Base-by-base conservation (phyloP, 2,329 filamentous ascomycete species). In the Penicillium sp. region DNA sequence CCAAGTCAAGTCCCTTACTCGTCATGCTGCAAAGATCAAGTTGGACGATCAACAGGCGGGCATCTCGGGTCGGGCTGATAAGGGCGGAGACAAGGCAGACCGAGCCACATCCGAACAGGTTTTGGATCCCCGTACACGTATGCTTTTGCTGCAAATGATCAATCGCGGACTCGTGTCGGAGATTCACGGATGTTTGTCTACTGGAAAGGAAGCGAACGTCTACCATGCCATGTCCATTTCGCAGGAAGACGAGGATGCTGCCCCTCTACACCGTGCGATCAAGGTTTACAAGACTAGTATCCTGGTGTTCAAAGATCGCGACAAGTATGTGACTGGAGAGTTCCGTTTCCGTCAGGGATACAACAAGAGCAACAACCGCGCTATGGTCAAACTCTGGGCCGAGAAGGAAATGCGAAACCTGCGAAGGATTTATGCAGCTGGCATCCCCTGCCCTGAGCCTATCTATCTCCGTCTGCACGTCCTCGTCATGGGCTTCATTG, bases 251-350 rank as follows among this genome's bases (percentile, higher is more conserved):
- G 75, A 81, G 7, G 78, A 79, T 36, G 73, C 75, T 16, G 64
- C 70, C 2, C 76, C 80, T 18, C 76, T 86, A 0, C 90, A 96
- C 67, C 85, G 91, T 45, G 94, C 94, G 11, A 91, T 97, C 79
- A 99, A 99, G 77, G 90, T 99, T 47, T 99, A 99, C 84, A 99
- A 99, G 82, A 99, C 94, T 7, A 89, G 90, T 51, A 99, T 99
- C 61, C 79, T 99, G 30, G 91, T 95, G 23, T 99, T 99, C 84
- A 97, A 97, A 77, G 94, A 99, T 75, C 84, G 94, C 55, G 92
- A 97, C 75, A 88, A 91, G 67, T 99, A 99, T 74, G 94, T 99
- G 59, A 89, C 88, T 0, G 94, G 94, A 61, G 94, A 99, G 75
- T 91, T 92, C 75, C 83, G 94, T 23, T 99, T 99, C 79, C 85